Evolutionary conservation across 805 yeast species (phyloP).

Genomic region (Saccharomycopsis sp.): DNA sequence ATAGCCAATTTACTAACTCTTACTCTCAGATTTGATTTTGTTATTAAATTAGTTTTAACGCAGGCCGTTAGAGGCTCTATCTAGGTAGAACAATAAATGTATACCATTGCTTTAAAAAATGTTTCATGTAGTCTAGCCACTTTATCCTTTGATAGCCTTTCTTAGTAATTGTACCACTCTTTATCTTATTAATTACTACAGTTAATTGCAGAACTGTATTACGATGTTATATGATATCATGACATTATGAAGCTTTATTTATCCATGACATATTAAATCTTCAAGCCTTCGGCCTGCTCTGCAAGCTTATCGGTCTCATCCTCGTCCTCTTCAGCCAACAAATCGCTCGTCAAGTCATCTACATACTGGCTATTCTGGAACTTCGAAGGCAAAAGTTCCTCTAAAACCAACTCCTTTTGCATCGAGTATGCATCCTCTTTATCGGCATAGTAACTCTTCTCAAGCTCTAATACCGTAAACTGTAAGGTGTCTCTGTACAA

Average conservation of each 20-base stretch:
- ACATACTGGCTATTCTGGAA: conserved; percentile 42
- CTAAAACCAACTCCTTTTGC: conserved; percentile 61
- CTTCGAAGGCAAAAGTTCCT: conserved; percentile 54
- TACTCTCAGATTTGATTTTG: neutral
- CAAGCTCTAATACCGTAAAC: conserved; percentile 78
- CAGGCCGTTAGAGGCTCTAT: too few relatives aligned
- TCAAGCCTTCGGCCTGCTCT: neutral
- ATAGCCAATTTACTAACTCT: neutral
- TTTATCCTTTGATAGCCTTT: too few relatives aligned
- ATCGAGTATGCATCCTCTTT: conserved; percentile 97
- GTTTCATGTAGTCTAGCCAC: too few relatives aligned
- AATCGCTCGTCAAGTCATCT: conserved; percentile 51
- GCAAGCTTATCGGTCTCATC: neutral
- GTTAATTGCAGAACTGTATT: too few relatives aligned
- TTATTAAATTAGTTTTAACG: too few relatives aligned
- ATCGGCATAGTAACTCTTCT: conserved; percentile 88
- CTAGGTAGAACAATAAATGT: too few relatives aligned
- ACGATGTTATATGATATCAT: too few relatives aligned
- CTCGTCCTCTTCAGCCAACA: conserved; percentile 29
- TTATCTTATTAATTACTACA: too few relatives aligned
- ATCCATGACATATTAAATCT: neutral
- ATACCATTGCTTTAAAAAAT: too few relatives aligned
- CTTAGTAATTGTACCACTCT: too few relatives aligned
- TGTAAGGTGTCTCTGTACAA: conserved; percentile 78
- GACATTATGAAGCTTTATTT: neutral